These are phyloP conservation scores for Debaryomycetaceae sp. DNA, from an alignment of 1,139 yeast genomes.

Conservation along the genomic window DNA sequence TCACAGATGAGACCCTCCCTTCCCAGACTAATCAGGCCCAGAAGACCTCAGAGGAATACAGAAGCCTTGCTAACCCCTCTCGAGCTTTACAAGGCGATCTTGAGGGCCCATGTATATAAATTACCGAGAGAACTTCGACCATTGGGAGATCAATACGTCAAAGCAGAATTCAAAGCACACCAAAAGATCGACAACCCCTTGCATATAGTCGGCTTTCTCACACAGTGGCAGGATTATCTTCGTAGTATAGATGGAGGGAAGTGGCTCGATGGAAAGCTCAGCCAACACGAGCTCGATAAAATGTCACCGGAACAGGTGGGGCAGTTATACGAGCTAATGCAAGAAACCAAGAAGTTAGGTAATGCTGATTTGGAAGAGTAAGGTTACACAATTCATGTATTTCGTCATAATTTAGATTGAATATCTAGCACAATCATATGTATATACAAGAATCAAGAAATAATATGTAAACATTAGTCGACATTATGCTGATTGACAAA, in stretches of 20 bases:
- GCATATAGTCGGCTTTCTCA: conserved; percentile 87
- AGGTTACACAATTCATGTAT: too few species aligned
- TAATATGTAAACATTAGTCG: not conserved
- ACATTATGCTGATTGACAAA: conserved; percentile 13
- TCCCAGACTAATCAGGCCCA: conserved; percentile 46
- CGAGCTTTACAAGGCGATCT: conserved; percentile 66
- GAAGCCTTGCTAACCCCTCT: conserved; percentile 80
- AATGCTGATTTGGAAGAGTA: not conserved
- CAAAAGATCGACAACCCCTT: conserved; percentile 79
- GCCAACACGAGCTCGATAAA: conserved; percentile 64
- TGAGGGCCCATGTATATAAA: conserved; percentile 68
- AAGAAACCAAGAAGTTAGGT: conserved; percentile 49
- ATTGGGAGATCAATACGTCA: conserved; percentile 87
- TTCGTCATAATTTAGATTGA: not conserved
- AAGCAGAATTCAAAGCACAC: conserved; percentile 88
- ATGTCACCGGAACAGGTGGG: conserved; percentile 90
- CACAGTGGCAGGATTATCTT: conserved; percentile 93
- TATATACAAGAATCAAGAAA: not conserved
- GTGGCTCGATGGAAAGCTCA: conserved; percentile 73
- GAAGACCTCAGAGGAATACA: conserved; percentile 53
- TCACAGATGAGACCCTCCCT: conserved; percentile 49
- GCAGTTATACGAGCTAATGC: conserved; percentile 56
- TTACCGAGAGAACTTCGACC: conserved; percentile 69
- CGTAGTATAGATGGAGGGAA: conserved; percentile 67
- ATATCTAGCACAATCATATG: not conserved